Conservation (phyloP, 2,329 filamentous ascomycete genomes). For the Lachnum nothofagi region DNA sequence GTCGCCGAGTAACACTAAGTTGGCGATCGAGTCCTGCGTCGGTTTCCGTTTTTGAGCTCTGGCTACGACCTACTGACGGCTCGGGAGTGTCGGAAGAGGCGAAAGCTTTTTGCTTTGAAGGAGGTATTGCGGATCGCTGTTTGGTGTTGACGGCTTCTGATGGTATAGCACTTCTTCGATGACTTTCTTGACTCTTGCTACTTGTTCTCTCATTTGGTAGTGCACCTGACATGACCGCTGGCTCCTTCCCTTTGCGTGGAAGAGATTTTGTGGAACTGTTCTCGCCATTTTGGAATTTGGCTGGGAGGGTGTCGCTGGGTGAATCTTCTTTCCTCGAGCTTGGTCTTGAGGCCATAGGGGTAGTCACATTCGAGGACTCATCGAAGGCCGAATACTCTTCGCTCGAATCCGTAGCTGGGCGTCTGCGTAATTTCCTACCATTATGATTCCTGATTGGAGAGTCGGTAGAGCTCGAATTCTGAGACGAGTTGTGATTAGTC, state of each 20-base stretch:
- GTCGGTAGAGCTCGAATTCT: no score
- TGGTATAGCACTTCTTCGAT: constrained; percentile 16
- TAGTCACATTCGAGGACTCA: constrained; percentile 27
- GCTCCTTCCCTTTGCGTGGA: neutral
- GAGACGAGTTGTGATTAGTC: neutral
- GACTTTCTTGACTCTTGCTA: constrained; percentile 14
- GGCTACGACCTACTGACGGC: neutral
- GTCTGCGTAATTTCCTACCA: constrained; percentile 5
- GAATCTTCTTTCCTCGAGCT: constrained; percentile 22
- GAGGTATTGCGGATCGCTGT: no score
- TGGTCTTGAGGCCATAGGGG: constrained; percentile 26
- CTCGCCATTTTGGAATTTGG: neutral
- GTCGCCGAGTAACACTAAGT: constrained; percentile 16
- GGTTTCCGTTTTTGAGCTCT: constrained; percentile 1
- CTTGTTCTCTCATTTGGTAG: constrained; percentile 7
- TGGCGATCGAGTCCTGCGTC: constrained; percentile 10
- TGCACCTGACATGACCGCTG: constrained; percentile 7
- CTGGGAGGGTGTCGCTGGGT: neutral
- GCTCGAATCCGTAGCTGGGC: constrained; percentile 25
- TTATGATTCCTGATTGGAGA: neutral
- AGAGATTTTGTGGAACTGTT: constrained; percentile 3
- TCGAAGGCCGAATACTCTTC: constrained; percentile 27
- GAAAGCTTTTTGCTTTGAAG: constrained; percentile 2
- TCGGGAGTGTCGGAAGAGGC: neutral
- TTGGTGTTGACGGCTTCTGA: constrained; percentile 13